Evolutionary conservation across 148 eudicot species (phyloP), one percentile per base, ranked within the genome.

Genomic region (Camellia sinensis): DNA sequence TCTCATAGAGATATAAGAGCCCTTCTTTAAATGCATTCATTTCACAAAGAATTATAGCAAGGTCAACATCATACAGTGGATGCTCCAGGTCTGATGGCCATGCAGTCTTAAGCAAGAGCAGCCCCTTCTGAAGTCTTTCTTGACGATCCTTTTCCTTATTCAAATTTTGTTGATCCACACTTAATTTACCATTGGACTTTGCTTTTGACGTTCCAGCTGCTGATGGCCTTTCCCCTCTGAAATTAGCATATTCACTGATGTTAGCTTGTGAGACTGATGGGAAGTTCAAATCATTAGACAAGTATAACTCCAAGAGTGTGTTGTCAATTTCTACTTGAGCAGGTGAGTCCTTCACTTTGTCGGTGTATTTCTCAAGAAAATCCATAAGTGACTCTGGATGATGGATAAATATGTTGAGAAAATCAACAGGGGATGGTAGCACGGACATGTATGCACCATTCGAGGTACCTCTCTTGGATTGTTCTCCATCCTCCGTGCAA

Each of bases 391-490:
- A 87, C 53, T 81, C 84, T 17, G 99, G 99, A 80, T 96, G 89
- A 85, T 94, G 98, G 61, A 96, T 87, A 81, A 96, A 96, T 74
- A 92, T 90, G 83, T 91, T 92, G 74, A 96, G 87, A 80, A 96
- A 96, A 87, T 96, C 99, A 83, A 96, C 97, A 44, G 99, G 98
- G 82, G 99, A 96, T 60, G 99, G 99, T 84, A 96, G 81, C 93
- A 96, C 90, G 43, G 92, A 80, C 63, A 86, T 52, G 75, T 74
- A 84, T 78, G 83, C 63, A 48, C 84, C 59, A 72, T 68, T 84
- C 66, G 93, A 83, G 65, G 89, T 71, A 60, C 91, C 92, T 85
- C 73, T 89, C 80, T 80, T 89, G 60, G 88, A 75, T 18, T 80
- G 82, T 80, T 87, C 94, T 65, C 89, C 92, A 81, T 96, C 97